Evolutionary conservation across 352 stramenopile species (phyloP), one percentile per base, ranked within the genome.

Genomic region (Phytophthora pistaciae): DNA sequence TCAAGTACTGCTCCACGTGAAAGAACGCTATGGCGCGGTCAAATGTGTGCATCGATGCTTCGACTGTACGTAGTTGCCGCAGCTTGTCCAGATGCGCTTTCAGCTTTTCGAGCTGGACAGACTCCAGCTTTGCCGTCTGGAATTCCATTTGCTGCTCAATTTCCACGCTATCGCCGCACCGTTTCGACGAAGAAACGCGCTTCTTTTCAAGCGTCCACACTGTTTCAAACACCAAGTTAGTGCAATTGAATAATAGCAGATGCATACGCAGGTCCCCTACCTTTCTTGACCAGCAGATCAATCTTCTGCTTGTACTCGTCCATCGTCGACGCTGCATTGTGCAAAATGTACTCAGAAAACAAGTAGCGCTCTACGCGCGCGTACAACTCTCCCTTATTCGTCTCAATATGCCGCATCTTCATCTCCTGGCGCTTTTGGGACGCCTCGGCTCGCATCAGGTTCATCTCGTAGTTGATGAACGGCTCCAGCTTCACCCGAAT

Each of bases 401-500:
- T 84, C 53, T 91, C 88, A 60, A 95, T 94, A 55, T 85, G 87
- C 42, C 90, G 84, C 88, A 95, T 95, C 64, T 94, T 95, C 61
- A 84, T 85, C 58, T 93, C 85, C 72, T 95, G 85, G 3, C 85
- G 82, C 63, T 93, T 95, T 62, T 95, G 85, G 10, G 86, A 87
- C 18, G 86, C 85, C 59, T 92, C 87, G 3, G 86, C 83, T 44
- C 83, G 82, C 78, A 95, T 75, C 18, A 95, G 75, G 44, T 88
- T 95, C 73, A 94, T 94, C 63, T 95, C 88, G 31, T 91, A 95
- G 66, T 93, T 95, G 25, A 90, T 74, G 48, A 93, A 90, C 18
- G 88, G 88, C 50, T 95, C 88, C 23, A 95, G 60, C 66, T 94
- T 93, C 42, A 95, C 90, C 33, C 76, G 85, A 33, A 94, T 77